Base-by-base conservation (phyloP, 108 stramenopile genomes). In the Pseudonitzschia delicatissima region DNA sequence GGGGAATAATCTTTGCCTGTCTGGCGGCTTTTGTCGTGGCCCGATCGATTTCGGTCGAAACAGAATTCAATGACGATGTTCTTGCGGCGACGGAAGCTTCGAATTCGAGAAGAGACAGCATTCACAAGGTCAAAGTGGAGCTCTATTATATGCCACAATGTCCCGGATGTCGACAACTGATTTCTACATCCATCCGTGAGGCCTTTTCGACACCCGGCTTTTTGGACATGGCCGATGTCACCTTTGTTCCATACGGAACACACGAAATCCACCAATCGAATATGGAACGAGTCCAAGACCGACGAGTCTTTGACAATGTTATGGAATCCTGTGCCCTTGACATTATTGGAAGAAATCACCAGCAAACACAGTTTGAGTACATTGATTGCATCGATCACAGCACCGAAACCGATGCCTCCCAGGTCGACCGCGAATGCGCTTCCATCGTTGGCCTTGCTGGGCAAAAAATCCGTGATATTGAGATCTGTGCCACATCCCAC, bases 91-190 rank as follows among this genome's bases (percentile, higher is more conserved):
- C n/a, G n/a, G n/a, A n/a, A n/a, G n/a, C n/a, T n/a, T n/a, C n/a
- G n/a, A n/a, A n/a, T n/a, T n/a, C n/a, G n/a, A n/a, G n/a, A n/a
- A n/a, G n/a, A n/a, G n/a, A n/a, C n/a, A n/a, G n/a, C n/a, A n/a
- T n/a, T n/a, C n/a, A n/a, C n/a, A n/a, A n/a, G n/a, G 42, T 48
- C 47, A 48, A 48, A 23, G 17, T 55, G 5, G 53, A 55, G 17
- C 53, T 55, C 11, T 55, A 33, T 17, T 55, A 55, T 27, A 55
- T 55, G 53, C 53, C 53, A 8, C 53, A 55, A 28, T 55, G 53
- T 17, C 53, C 53, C 31, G 53, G 53, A 55, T 55, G 53, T 33
- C 29, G 53, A 5, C 53, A 55, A 28, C 29, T 55, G 11, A 32
- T 55, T 27, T 31, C 31, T n/a, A 33, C 9, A 4, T 55, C 53